Percentiles rank a stretch among this genome's conserved stretches.
These are phyloP conservation scores for Aspergillus ustus DNA, from an alignment of 2,329 filamentous ascomycete species.

Conservation along the genomic window DNA sequence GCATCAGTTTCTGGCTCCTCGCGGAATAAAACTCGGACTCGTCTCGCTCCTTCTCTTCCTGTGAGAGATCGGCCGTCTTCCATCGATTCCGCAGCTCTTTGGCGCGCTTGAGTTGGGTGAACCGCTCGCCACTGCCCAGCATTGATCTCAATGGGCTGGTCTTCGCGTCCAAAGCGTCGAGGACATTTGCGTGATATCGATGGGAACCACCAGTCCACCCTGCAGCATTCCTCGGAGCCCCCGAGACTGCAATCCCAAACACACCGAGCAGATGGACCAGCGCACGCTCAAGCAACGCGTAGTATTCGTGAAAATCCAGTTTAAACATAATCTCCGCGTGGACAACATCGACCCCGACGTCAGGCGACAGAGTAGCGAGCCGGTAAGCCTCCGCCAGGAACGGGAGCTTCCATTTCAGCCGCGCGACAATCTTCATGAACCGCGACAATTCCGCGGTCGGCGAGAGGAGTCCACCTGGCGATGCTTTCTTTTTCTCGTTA, in stretches of 20 bases:
- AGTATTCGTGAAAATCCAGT: slow-evolving; percentile 78
- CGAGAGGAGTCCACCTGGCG: slow-evolving; percentile 4
- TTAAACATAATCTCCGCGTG: slow-evolving; percentile 72
- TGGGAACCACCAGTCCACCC: slow-evolving; percentile 45
- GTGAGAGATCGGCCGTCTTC: slow-evolving; percentile 66
- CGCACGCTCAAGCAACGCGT: slow-evolving; percentile 72
- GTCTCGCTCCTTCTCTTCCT: slow-evolving; percentile 30
- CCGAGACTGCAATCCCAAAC: slow-evolving; percentile 61
- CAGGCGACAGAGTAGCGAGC: slow-evolving; percentile 50
- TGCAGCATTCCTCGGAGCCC: slow-evolving; percentile 32
- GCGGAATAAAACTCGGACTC: neutral
- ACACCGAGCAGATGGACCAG: slow-evolving; percentile 69
- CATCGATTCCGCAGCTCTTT: slow-evolving; percentile 74
- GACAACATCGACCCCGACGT: slow-evolving; percentile 22
- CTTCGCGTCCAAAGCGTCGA: slow-evolving; percentile 63
- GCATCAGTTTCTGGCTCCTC: slow-evolving; percentile 31
- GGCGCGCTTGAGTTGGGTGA: slow-evolving; percentile 64
- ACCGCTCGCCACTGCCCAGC: slow-evolving; percentile 61
- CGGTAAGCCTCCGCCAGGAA: slow-evolving; percentile 63
- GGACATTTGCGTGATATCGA: slow-evolving; percentile 71
- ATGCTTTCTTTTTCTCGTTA: neutral
- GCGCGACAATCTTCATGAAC: slow-evolving; percentile 64
- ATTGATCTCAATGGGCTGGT: slow-evolving; percentile 61
- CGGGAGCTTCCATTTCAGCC: slow-evolving; percentile 67
- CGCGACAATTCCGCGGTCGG: slow-evolving; percentile 56